Evolutionary conservation across 1,139 yeast genomes (phyloP).

Genomic region (Yamadazyma diddensiae): DNA sequence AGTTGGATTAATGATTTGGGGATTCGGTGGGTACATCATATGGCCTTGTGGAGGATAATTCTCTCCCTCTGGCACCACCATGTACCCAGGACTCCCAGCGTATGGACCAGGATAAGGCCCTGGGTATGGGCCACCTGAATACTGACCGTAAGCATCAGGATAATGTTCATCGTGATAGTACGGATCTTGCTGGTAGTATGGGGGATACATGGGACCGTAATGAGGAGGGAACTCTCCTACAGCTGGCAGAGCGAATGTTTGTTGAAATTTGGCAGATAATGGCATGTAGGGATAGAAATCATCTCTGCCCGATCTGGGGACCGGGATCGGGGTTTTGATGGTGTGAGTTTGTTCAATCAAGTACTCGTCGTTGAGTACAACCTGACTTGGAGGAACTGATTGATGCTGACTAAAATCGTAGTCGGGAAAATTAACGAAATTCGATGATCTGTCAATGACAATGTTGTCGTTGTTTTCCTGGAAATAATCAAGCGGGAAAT

Average conservation of each 20-base stretch:
- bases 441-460: constrained; percentile 25
- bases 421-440: constrained; percentile 17
- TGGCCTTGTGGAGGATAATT: neutral
- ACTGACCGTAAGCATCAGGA: constrained; percentile 10
- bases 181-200: constrained; percentile 7
- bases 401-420: constrained; percentile 18
- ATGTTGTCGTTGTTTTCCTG: constrained; percentile 31
- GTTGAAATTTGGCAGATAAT: constrained; percentile 11
- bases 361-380: constrained; percentile 41
- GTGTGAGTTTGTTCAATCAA: constrained; percentile 50
- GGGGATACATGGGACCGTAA: constrained; percentile 6
- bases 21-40: constrained; percentile 5
- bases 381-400: constrained; percentile 28
- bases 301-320: constrained; percentile 13
- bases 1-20: constrained; percentile 4
- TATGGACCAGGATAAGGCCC: constrained; percentile 6
- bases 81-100: constrained; percentile 8
- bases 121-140: too few species aligned
- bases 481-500: constrained; percentile 68
- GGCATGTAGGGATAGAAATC: constrained; percentile 10
- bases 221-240: constrained; percentile 7
- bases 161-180: constrained; percentile 8
- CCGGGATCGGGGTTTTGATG: constrained; percentile 13
- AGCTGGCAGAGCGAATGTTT: constrained; percentile 4
- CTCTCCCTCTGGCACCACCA: constrained; percentile 11